Evolutionary conservation across 257 asterid species (phyloP).

Genomic region (Nicotiana tabacum): DNA sequence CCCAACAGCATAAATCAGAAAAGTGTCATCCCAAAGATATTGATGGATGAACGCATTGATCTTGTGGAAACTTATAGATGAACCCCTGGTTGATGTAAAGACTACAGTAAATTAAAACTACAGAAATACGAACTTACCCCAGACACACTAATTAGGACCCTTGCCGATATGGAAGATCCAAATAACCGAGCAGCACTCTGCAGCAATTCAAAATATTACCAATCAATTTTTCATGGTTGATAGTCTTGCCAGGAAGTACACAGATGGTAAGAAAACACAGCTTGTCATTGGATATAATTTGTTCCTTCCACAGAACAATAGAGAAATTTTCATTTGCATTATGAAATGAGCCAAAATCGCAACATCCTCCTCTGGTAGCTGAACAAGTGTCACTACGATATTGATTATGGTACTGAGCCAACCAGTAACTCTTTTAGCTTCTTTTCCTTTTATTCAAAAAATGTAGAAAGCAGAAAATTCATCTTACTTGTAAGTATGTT

Average conservation of each 20-base stretch:
- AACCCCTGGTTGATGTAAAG: background rate
- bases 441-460: background rate
- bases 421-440: background rate
- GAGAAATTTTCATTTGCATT: background rate
- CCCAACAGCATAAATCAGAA: background rate
- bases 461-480: conserved; percentile 8
- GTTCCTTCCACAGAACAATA: background rate
- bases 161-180: conserved; percentile 84
- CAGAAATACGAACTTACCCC: conserved; percentile 56
- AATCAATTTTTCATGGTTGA: background rate
- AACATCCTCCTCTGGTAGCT: background rate
- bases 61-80: background rate
- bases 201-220: conserved; percentile 21
- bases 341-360: background rate
- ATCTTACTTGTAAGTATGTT: conserved; percentile 85
- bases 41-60: background rate
- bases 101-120: background rate
- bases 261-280: background rate
- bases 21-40: background rate
- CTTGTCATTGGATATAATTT: background rate
- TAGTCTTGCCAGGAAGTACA: background rate
- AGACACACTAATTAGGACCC: conserved; percentile 74
- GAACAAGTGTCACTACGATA: background rate
- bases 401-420: background rate
- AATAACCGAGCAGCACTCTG: conserved; percentile 98